These are phyloP conservation scores for Curvularia sp. DNA, from an alignment of 2,329 filamentous ascomycete genomes.

Conservation along the genomic window DNA sequence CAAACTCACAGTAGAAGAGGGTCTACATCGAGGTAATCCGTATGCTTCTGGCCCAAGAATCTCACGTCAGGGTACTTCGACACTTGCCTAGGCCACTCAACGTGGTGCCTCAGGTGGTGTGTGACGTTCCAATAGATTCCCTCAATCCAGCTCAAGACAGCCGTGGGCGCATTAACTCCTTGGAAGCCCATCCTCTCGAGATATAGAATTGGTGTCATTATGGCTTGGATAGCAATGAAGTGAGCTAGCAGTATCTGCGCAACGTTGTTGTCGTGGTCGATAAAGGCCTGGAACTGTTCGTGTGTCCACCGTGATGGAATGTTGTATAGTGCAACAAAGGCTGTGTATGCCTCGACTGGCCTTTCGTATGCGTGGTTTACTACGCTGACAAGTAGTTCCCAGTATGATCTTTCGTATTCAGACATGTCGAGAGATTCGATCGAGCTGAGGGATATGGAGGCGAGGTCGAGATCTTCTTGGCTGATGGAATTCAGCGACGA, in stretches of 20 bases:
- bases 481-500: constrained; percentile 29
- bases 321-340: constrained; percentile 54
- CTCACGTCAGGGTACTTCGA: constrained; percentile 38
- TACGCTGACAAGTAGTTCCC: constrained; percentile 33
- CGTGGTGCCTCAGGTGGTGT: constrained; percentile 29
- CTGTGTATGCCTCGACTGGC: constrained; percentile 50
- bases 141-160: constrained; percentile 44
- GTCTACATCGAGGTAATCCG: constrained; percentile 18
- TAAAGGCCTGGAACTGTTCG: constrained; percentile 53
- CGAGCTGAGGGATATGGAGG: constrained; percentile 36
- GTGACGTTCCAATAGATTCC: constrained; percentile 42
- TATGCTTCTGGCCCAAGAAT: constrained; percentile 36
- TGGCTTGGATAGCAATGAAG: constrained; percentile 56
- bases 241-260: constrained; percentile 56
- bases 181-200: constrained; percentile 45
- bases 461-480: constrained; percentile 40
- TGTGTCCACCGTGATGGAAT: constrained; percentile 51
- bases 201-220: constrained; percentile 53
- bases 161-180: constrained; percentile 43
- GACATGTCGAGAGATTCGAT: constrained; percentile 39
- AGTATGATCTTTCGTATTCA: constrained; percentile 39
- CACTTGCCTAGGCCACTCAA: constrained; percentile 43
- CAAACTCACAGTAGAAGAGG: background rate
- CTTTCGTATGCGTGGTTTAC: constrained; percentile 40
- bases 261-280: constrained; percentile 52